These are phyloP conservation scores for Rehmannia glutinosa DNA, from an alignment of 257 asterid genomes.

Conservation along the genomic window DNA sequence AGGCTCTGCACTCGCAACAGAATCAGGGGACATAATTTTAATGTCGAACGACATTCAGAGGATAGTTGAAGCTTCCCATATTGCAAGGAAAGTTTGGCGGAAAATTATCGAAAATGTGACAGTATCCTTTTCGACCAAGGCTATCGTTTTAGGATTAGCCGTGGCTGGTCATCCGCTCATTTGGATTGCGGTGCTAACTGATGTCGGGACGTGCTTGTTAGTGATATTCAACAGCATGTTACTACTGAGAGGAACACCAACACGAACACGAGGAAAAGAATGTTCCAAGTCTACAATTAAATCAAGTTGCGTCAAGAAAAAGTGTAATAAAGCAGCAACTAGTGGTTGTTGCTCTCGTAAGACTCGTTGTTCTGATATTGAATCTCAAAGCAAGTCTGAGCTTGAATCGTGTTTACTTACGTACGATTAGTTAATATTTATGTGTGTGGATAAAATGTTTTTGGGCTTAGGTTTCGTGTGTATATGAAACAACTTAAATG, in stretches of 20 bases:
- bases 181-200: too few relatives aligned
- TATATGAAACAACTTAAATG: too few relatives aligned
- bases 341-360: not conserved
- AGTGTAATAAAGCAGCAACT: not conserved
- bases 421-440: conserved; percentile 10
- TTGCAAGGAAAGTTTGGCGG: conserved; percentile 48
- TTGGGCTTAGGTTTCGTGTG: too few relatives aligned
- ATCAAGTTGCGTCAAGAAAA: not conserved
- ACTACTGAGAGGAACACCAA: too few relatives aligned
- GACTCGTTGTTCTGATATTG: conserved; percentile 15
- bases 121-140: conserved; percentile 48
- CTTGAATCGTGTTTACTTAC: conserved; percentile 1
- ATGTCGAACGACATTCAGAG: conserved; percentile 78
- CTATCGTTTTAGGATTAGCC: too few relatives aligned
- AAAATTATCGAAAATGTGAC: conserved; percentile 66
- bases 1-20: too few relatives aligned
- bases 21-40: too few relatives aligned
- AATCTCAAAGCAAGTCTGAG: conserved; percentile 18
- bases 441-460: too few relatives aligned
- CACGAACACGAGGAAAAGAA: not conserved
- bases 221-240: conserved; percentile 92
- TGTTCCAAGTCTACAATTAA: not conserved
- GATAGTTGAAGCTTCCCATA: conserved; percentile 46
- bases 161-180: too few relatives aligned
- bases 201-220: conserved; percentile 73